Evolutionary conservation across 2,329 filamentous ascomycete genomes (phyloP), one percentile per base, ranked within the genome.

Genomic region (Pezicula carpinea): DNA sequence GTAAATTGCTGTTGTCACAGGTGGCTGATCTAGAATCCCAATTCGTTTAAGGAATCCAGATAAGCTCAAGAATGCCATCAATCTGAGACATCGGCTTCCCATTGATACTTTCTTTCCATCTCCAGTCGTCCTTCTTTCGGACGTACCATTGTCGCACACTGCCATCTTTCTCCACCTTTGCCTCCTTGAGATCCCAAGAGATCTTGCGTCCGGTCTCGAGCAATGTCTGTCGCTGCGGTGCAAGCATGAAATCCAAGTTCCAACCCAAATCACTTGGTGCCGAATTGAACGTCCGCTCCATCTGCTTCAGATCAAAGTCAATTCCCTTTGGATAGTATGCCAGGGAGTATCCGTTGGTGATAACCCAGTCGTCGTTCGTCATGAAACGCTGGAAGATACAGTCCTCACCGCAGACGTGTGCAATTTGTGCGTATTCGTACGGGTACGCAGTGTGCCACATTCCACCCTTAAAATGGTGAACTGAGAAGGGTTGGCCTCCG

Each of bases 1-100:
- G 26, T 8, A 29, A 29, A 29, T 29, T 29, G 10, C 13, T 14
- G 17, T 13, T 38, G 13, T 17, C 5, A 18, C 17, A 18, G 14
- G 35, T 14, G 11, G 6, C 18, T 17, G 5, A 21, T 38, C 11
- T 5, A 17, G 35, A 18, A 18, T 17, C n/a, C 17, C 17, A 38
- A 38, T 14, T 38, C 7, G 6, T 21, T 50, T 34, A 56, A 15
- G 75, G 70, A 34, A 79, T 66, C 77, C 77, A 81, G 44, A 80
- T 70, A 48, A 81, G 65, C 65, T 81, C 77, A 38, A 81, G 68
- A 26, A 80, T 59, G 3, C 77, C 77, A 56, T 81, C 77, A 15
- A 71, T 66, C 43, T 71, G 68, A 53, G 70, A 75, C 75, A 80
- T 78, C 1, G 68, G 66, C 44, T 64, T 64, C 35, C 66, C 73